Base-by-base conservation (phyloP, 306 rosid species). In the Trichosanthes cucumerina region DNA sequence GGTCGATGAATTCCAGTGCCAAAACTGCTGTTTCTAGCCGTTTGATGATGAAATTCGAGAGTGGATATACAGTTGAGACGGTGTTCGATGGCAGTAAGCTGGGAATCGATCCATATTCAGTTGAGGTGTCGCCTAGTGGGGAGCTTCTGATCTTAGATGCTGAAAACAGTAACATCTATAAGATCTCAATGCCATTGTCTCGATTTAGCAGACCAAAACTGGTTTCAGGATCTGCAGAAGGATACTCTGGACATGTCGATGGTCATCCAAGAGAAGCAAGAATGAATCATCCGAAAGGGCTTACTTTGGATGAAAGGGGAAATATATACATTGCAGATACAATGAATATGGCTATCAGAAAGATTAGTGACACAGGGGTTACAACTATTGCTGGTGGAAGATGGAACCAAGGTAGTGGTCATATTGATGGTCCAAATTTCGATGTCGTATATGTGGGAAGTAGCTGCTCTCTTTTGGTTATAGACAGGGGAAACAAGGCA, bases 351-450 rank as follows among this genome's bases (percentile, higher is more conserved):
- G 99, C 93, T 79, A 91, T 96, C 78, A 87, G 99, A 87, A 96
- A 96, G 83, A 92, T 96, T 86, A 84, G 88, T 84, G 93, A 96
- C 54, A 84, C 89, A 73, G 99, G 99, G 62, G 93, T 96, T 28
- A 91, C 99, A 23, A 96, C 99, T 7, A 96, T 96, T 86, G 99
- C 99, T 75, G 99, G 99, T 83, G 99, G 99, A 79, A 91, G 85
- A 89, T 68, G 98, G 90, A 90, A 89, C 64, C 91, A 81, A 80
- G 80, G 89, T 75, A 93, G 91, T 73, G 96, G 95, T 58, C 99
- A 92, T 82, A 90, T 96, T 79, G 99, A 96, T 87, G 99, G 97
- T 85, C 93, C 97, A 77, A 88, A 96, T 83, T 96, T 96, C 75
- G 97, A 92, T 80, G 81, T 96, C 62, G 81, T 91, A 80, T 96